Evolutionary conservation across 2,329 filamentous ascomycete species (phyloP).

Genomic region (Fusarium burgessii): DNA sequence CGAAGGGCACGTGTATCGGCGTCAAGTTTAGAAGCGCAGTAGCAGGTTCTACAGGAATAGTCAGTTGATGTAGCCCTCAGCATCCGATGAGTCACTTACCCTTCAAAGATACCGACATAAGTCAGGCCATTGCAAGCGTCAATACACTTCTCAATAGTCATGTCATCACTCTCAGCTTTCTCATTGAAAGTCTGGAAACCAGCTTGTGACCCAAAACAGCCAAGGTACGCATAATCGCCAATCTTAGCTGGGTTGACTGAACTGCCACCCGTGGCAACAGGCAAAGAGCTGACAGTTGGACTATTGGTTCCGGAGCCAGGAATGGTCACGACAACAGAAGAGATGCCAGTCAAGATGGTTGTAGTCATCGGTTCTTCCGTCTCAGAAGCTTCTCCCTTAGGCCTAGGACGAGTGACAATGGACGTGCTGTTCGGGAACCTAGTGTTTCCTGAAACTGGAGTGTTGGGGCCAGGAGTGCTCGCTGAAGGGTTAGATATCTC

Average conservation of each 20-base stretch:
- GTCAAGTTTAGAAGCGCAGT: conserved; percentile 59
- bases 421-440: conserved; percentile 6
- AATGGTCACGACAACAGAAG: conserved; percentile 47
- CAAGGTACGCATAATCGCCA: conserved; percentile 51
- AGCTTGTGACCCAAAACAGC: conserved; percentile 57
- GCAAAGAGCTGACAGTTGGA: conserved; percentile 24
- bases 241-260: conserved; percentile 51
- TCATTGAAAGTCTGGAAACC: conserved; percentile 53
- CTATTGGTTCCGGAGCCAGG: conserved; percentile 27
- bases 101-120: conserved; percentile 56
- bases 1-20: conserved; percentile 53
- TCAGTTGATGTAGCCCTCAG: neutral
- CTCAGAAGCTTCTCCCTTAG: neutral
- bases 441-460: conserved; percentile 1
- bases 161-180: conserved; percentile 47
- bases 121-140: conserved; percentile 51
- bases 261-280: conserved; percentile 20
- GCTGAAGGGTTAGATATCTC: neutral
- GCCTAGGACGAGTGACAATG: neutral
- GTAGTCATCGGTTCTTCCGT: conserved; percentile 44
- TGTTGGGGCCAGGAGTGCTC: neutral
- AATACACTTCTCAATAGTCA: conserved; percentile 57
- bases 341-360: conserved; percentile 43
- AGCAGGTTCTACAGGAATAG: conserved; percentile 52
- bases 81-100: conserved; percentile 12